A percentile compares a stretch with the other conserved stretches of the same genome.
These are phyloP conservation scores for Didymosphaeria variabile DNA, from an alignment of 2,329 filamentous ascomycete species.

Conservation along the genomic window DNA sequence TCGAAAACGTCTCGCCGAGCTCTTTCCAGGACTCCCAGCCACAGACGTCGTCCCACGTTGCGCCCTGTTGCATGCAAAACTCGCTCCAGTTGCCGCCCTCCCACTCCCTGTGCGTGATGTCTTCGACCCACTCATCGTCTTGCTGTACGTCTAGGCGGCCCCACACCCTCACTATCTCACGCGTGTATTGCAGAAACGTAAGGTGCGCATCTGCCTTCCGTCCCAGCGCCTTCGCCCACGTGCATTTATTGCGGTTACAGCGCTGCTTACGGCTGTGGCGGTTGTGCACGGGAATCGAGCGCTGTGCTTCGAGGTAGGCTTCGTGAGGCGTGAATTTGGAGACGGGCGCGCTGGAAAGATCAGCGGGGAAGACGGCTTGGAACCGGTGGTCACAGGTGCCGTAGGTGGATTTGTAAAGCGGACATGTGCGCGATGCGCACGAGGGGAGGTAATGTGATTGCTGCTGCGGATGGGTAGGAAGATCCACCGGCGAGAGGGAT, in stretches of 20 bases:
- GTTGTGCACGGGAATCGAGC: not conserved
- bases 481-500: not conserved
- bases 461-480: not conserved
- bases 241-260: not conserved
- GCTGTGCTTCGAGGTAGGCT: slow-evolving; percentile 11
- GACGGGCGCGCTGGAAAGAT: not conserved
- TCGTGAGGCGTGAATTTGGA: slow-evolving; percentile 13
- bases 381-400: not conserved
- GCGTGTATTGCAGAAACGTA: not conserved
- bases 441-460: not conserved
- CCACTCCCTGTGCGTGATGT: not conserved
- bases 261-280: not conserved
- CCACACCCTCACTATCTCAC: not conserved
- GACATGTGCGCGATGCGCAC: not conserved
- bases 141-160: not conserved
- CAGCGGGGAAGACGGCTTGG: slow-evolving; percentile 4
- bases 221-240: not conserved
- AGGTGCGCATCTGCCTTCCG: not conserved
- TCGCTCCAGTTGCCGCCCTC: slow-evolving; percentile 7
- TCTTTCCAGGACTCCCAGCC: slow-evolving; percentile 1
- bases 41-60: slow-evolving; percentile 2
- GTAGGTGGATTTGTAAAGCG: not conserved
- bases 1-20: slow-evolving; percentile 18
- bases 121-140: not conserved
- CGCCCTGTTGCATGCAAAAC: not conserved